A percentile compares a stretch with the other conserved stretches of the same genome.
Evolutionary conservation across 2,329 filamentous ascomycete species (phyloP).

Genomic region (Clarireedia hainanense): DNA sequence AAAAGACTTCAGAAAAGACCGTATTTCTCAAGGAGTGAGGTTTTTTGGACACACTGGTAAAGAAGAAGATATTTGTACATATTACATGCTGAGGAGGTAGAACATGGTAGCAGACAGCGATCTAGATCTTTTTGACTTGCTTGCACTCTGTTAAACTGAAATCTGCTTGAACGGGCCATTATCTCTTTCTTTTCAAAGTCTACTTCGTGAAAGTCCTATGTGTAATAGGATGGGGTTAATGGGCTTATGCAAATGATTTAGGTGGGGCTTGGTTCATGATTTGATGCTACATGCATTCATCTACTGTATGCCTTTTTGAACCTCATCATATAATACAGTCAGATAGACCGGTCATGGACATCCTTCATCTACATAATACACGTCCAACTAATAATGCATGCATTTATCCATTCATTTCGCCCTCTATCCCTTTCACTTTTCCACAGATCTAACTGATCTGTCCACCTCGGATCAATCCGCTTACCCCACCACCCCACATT

Average conservation of each 20-base stretch:
- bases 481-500: neutral
- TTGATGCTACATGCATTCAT: neutral
- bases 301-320: neutral
- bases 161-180: too few species aligned
- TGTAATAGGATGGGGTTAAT: too few species aligned
- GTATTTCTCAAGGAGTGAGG: too few species aligned
- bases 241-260: too few species aligned
- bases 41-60: neutral
- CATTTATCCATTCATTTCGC: neutral
- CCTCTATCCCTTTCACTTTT: neutral
- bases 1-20: neutral
- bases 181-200: too few species aligned
- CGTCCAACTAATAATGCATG: conserved; percentile 2
- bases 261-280: too few species aligned
- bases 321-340: neutral
- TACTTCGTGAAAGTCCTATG: too few species aligned
- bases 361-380: neutral
- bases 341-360: neutral
- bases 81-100: too few species aligned
- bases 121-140: too few species aligned
- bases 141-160: too few species aligned
- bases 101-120: too few species aligned
- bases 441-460: neutral
- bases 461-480: neutral
- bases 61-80: neutral